A percentile compares a stretch with the other conserved stretches of the same genome.
phyloP scores from a whole-genome alignment of 768 basidiomycete species.

The Tricholoma terreum region DNA sequence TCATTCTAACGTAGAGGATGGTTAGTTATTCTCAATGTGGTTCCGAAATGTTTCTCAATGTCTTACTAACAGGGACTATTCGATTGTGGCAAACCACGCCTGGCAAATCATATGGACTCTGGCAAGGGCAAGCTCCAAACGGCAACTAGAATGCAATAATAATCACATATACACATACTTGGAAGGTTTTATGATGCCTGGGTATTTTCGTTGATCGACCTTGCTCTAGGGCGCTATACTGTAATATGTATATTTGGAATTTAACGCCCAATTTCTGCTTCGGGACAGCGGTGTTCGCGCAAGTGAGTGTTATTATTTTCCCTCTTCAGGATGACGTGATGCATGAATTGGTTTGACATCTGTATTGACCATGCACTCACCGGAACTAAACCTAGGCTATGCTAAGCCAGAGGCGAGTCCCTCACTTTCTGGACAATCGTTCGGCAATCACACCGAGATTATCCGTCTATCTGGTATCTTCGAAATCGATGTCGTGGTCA shows the following conservation, averaged over 20 bases:
- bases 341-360: too few species aligned
- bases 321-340: too few species aligned
- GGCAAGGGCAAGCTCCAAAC: conserved; percentile 60
- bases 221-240: conserved; percentile 16
- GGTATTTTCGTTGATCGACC: conserved; percentile 12
- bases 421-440: too few species aligned
- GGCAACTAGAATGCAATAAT: conserved; percentile 34
- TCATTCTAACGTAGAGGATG: conserved; percentile 3
- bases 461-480: too few species aligned
- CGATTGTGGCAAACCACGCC: conserved; percentile 97
- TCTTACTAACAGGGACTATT: conserved; percentile 69
- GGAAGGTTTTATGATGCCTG: conserved; percentile 12
- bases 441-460: too few species aligned
- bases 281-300: neutral
- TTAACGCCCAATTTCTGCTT: neutral
- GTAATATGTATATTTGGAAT: conserved; percentile 10
- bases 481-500: too few species aligned
- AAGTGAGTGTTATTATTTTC: too few species aligned
- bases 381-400: too few species aligned
- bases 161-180: conserved; percentile 19
- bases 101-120: conserved; percentile 88
- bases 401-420: too few species aligned
- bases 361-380: too few species aligned
- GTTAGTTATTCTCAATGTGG: neutral
- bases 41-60: conserved; percentile 1